Percentiles rank a stretch among this genome's conserved stretches.
These are phyloP conservation scores for Colletotrichum navitas DNA, from an alignment of 2,329 filamentous ascomycete species.

Conservation along the genomic window DNA sequence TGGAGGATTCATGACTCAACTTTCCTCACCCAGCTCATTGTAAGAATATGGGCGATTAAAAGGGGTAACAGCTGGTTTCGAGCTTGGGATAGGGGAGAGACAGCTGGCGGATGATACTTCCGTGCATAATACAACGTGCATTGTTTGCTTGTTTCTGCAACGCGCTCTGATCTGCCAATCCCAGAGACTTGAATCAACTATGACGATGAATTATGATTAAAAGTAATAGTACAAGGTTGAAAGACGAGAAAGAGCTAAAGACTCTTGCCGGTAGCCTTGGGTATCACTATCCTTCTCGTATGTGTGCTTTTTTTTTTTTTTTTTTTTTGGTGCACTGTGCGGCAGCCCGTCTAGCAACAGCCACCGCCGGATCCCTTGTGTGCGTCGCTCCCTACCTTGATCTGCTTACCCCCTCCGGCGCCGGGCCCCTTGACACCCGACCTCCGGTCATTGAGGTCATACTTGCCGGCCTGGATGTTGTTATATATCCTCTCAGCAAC, in stretches of 20 bases:
- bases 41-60: constrained; percentile 27
- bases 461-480: constrained; percentile 95
- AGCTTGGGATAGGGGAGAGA: constrained; percentile 9
- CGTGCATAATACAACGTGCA: constrained; percentile 40
- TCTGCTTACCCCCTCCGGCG: constrained; percentile 60
- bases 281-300: constrained; percentile 40
- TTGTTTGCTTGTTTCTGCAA: constrained; percentile 31
- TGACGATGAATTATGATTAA: constrained; percentile 37
- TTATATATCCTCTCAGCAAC: constrained; percentile 96
- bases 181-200: background rate
- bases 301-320: constrained; percentile 3
- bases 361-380: constrained; percentile 56
- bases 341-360: constrained; percentile 59
- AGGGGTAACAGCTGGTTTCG: constrained; percentile 10
- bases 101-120: constrained; percentile 25
- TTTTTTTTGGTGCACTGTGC: background rate
- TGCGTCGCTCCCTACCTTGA: constrained; percentile 59
- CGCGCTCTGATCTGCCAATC: background rate
- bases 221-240: constrained; percentile 32
- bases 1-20: background rate
- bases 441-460: constrained; percentile 92
- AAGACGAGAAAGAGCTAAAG: constrained; percentile 25
- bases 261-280: constrained; percentile 36
- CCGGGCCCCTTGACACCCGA: constrained; percentile 87
- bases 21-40: constrained; percentile 28